These are phyloP conservation scores for Gaeumannomyces sp. DNA, from an alignment of 2,329 filamentous ascomycete species.

Conservation along the genomic window DNA sequence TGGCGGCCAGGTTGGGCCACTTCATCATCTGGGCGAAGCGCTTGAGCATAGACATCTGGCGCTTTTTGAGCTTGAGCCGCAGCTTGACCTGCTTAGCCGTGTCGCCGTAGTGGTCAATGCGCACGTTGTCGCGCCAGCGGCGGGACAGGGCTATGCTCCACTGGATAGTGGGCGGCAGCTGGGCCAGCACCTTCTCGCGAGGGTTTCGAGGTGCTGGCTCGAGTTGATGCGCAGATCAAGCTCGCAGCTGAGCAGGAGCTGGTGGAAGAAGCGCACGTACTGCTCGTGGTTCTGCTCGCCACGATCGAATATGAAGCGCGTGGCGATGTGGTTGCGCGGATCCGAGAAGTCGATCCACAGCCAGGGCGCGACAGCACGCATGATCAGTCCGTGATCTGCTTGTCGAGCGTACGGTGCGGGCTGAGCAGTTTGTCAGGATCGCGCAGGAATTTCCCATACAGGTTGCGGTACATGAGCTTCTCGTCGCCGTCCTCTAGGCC, in stretches of 20 bases:
- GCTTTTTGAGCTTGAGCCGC: constrained; percentile 57
- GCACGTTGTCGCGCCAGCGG: constrained; percentile 65
- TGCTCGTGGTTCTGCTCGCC: constrained; percentile 47
- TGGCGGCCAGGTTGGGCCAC: constrained; percentile 66
- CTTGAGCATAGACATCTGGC: constrained; percentile 62
- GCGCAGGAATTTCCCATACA: constrained; percentile 63
- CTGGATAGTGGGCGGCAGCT: constrained; percentile 63
- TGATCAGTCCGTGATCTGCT: constrained; percentile 67
- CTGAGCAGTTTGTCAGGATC: constrained; percentile 58
- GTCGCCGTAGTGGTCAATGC: constrained; percentile 54
- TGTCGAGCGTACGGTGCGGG: constrained; percentile 59
- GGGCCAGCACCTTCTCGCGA: constrained; percentile 56
- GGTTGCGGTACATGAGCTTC: constrained; percentile 51
- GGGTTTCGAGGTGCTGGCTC: constrained; percentile 53
- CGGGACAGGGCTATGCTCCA: constrained; percentile 70
- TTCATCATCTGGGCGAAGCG: constrained; percentile 67
- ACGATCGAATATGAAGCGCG: constrained; percentile 63
- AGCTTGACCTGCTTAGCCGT: constrained; percentile 53
- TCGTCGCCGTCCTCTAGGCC: constrained; percentile 52
- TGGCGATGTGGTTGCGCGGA: constrained; percentile 65
- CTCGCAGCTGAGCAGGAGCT: constrained; percentile 68
- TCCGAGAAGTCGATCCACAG: constrained; percentile 67
- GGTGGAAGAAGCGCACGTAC: constrained; percentile 67
- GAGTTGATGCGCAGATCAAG: constrained; percentile 65
- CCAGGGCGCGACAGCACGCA: constrained; percentile 55